Conservation (phyloP, 2,329 filamentous ascomycete genomes). For the Microdochium paspali region DNA sequence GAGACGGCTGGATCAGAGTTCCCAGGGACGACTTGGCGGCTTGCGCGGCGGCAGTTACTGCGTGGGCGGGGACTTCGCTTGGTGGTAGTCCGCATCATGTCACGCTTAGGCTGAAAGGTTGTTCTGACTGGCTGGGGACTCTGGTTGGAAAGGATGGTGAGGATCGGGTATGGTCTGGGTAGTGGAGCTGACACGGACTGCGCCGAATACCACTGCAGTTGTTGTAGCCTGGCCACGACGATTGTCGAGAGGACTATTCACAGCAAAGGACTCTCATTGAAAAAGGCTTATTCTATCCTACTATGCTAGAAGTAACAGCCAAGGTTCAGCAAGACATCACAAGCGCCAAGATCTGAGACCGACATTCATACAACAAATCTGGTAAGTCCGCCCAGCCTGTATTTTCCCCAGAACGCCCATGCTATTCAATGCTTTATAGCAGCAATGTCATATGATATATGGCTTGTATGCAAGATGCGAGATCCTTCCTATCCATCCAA, state of each 20-base stretch:
- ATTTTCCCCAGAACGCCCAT: constrained; percentile 19
- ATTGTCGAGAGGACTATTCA: too few relatives aligned
- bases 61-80: constrained; percentile 43
- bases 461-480: not conserved
- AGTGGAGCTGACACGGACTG: too few relatives aligned
- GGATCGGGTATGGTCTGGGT: constrained; percentile 39
- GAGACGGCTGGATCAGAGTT: constrained; percentile 55
- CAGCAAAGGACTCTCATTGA: too few relatives aligned
- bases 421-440: constrained; percentile 13
- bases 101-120: constrained; percentile 44
- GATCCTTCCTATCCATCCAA: constrained; percentile 5
- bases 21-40: constrained; percentile 49
- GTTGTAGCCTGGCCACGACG: too few relatives aligned
- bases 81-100: constrained; percentile 34
- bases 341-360: not conserved
- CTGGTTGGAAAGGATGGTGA: constrained; percentile 41
- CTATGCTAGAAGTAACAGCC: not conserved
- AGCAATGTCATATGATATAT: constrained; percentile 13
- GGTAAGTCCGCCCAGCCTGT: constrained; percentile 3
- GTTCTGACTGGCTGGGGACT: constrained; percentile 55
- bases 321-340: not conserved
- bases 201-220: too few relatives aligned
- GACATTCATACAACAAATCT: not conserved
- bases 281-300: not conserved
- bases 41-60: constrained; percentile 56